Evolutionary conservation across 2,329 filamentous ascomycete genomes (phyloP).

Genomic region (Purpureocillium lavendulum): DNA sequence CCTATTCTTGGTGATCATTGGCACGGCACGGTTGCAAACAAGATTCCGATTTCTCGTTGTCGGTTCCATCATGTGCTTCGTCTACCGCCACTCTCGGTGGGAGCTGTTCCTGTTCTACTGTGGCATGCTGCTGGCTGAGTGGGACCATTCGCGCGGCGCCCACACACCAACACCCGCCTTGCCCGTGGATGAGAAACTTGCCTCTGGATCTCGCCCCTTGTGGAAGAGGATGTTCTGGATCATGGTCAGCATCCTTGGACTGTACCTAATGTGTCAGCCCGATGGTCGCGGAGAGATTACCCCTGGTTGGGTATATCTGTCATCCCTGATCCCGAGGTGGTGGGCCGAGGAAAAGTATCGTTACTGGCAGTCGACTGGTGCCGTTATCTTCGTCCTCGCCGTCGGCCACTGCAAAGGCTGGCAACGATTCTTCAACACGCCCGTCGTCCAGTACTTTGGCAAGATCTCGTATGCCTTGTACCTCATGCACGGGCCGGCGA

Average conservation of each 20-base stretch:
- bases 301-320: slow-evolving; percentile 43
- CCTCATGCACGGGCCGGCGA: slow-evolving; percentile 49
- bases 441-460: slow-evolving; percentile 47
- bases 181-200: slow-evolving; percentile 13
- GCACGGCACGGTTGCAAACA: slow-evolving; percentile 36
- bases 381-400: slow-evolving; percentile 41
- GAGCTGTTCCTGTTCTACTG: slow-evolving; percentile 47
- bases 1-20: slow-evolving; percentile 45
- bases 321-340: slow-evolving; percentile 38
- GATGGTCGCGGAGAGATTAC: slow-evolving; percentile 34
- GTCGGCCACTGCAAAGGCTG: slow-evolving; percentile 37
- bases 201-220: not conserved
- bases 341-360: slow-evolving; percentile 40
- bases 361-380: slow-evolving; percentile 48
- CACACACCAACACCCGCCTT: slow-evolving; percentile 25
- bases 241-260: slow-evolving; percentile 34
- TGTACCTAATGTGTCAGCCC: slow-evolving; percentile 41
- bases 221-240: slow-evolving; percentile 25
- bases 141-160: slow-evolving; percentile 40
- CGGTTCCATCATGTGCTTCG: slow-evolving; percentile 30
- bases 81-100: slow-evolving; percentile 40
- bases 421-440: slow-evolving; percentile 41
- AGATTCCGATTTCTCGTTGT: slow-evolving; percentile 34
- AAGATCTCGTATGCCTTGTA: slow-evolving; percentile 54
- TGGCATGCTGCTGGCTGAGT: slow-evolving; percentile 47